Conservation (phyloP, 2,329 filamentous ascomycete genomes). For the Blastomyces percursus region DNA sequence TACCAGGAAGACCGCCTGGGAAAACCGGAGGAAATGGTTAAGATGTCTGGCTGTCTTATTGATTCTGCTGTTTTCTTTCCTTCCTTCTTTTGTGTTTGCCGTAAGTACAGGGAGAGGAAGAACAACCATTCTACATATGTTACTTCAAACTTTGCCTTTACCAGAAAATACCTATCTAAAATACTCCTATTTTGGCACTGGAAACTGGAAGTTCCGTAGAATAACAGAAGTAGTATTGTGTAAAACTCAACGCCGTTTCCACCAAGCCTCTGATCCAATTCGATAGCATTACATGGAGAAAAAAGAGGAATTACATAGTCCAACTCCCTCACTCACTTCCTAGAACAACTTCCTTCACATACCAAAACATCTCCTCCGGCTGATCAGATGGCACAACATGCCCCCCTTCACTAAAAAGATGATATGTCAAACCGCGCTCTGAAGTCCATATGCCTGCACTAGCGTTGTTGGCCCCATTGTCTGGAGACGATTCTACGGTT, state of each 20-base stretch:
- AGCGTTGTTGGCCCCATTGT: background rate
- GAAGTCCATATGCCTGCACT: constrained; percentile 22
- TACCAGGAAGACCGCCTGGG: background rate
- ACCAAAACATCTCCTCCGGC: constrained; percentile 28
- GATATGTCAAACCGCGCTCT: constrained; percentile 28
- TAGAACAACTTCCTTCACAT: constrained; percentile 27
- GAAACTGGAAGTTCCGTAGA: background rate
- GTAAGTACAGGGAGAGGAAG: background rate
- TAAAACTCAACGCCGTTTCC: background rate
- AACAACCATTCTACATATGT: too few relatives aligned
- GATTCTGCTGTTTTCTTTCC: background rate
- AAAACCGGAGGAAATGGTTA: background rate
- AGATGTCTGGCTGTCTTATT: background rate
- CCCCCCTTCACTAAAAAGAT: constrained; percentile 26
- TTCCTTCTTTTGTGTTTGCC: background rate
- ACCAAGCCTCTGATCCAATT: background rate
- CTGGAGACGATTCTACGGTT: background rate
- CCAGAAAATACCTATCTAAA: background rate
- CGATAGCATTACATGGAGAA: background rate
- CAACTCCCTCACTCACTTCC: constrained; percentile 3
- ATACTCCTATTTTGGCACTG: background rate
- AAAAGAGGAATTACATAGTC: background rate
- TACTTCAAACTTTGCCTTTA: too few relatives aligned
- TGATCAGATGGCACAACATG: constrained; percentile 26
- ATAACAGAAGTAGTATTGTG: background rate